Evolutionary conservation across 345 rosid genomes (phyloP).

Genomic region (Gossypium ekmanianum): DNA sequence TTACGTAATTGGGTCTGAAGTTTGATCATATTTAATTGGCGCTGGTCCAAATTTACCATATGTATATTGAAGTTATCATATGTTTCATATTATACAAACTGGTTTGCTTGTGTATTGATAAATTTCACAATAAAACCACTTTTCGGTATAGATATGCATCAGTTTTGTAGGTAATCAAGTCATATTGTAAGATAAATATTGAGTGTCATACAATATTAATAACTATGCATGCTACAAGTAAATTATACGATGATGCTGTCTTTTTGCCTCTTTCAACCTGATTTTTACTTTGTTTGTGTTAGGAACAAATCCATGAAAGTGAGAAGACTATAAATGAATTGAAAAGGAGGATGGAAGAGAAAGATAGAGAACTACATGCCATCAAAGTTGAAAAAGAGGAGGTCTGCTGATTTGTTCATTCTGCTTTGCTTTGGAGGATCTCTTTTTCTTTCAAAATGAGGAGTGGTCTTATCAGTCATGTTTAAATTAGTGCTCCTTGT

Average conservation of each 20-base stretch:
- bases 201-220: too few relatives aligned
- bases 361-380: constrained; percentile 81
- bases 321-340: constrained; percentile 56
- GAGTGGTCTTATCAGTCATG: not conserved
- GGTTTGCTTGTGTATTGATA: too few relatives aligned
- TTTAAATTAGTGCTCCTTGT: constrained; percentile 14
- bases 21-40: too few relatives aligned
- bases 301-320: constrained; percentile 80
- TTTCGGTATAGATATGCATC: too few relatives aligned
- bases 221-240: not conserved
- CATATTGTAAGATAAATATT: too few relatives aligned
- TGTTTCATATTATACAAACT: too few relatives aligned
- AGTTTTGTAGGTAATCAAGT: too few relatives aligned
- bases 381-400: constrained; percentile 83
- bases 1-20: too few relatives aligned
- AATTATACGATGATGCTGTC: not conserved
- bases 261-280: not conserved
- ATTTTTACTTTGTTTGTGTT: constrained; percentile 15
- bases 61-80: too few relatives aligned
- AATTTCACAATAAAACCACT: too few relatives aligned
- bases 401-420: constrained; percentile 39
- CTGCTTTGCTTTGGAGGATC: not conserved
- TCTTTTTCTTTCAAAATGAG: not conserved
- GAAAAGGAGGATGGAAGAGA: constrained; percentile 82
- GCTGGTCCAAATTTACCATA: too few relatives aligned